phyloP scores from a whole-genome alignment of 179 eudicot species.

The Sideroxylon spinosum region DNA sequence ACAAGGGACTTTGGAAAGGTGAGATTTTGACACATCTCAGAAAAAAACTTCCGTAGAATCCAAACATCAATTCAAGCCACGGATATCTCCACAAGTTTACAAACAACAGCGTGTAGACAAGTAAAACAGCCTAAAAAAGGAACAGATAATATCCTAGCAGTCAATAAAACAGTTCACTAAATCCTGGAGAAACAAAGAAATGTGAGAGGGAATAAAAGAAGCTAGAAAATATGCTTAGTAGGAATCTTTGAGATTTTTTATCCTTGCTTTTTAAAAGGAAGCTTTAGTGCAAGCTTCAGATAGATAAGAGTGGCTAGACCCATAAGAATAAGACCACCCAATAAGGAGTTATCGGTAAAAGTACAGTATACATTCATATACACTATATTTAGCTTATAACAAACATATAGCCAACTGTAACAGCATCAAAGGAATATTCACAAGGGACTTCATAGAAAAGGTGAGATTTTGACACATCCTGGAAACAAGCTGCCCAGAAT shows the following conservation, averaged over 20 bases:
- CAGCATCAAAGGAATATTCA: slow-evolving; percentile 10
- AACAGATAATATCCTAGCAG: slow-evolving; percentile 3
- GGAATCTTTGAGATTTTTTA: not conserved
- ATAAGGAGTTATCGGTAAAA: not conserved
- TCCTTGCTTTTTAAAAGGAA: not conserved
- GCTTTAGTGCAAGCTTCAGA: not conserved
- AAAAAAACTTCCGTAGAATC: too few species aligned
- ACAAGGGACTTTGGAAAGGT: too few species aligned
- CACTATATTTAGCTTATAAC: not conserved
- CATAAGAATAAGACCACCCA: slow-evolving; percentile 2
- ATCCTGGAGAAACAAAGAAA: not conserved
- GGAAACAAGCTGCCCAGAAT: not conserved
- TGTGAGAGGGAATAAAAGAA: not conserved
- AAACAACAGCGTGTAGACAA: too few species aligned
- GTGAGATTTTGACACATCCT: not conserved
- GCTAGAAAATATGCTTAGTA: not conserved
- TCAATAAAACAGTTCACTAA: not conserved
- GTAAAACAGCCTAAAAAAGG: too few species aligned
- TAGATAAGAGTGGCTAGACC: not conserved
- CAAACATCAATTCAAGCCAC: too few species aligned
- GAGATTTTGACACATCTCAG: too few species aligned
- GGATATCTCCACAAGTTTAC: too few species aligned
- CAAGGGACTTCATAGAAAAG: not conserved
- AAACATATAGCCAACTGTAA: not conserved
- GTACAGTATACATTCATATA: not conserved